Evolutionary conservation across 768 basidiomycete species (phyloP).

Genomic region (Sistotremastrum suecicum): DNA sequence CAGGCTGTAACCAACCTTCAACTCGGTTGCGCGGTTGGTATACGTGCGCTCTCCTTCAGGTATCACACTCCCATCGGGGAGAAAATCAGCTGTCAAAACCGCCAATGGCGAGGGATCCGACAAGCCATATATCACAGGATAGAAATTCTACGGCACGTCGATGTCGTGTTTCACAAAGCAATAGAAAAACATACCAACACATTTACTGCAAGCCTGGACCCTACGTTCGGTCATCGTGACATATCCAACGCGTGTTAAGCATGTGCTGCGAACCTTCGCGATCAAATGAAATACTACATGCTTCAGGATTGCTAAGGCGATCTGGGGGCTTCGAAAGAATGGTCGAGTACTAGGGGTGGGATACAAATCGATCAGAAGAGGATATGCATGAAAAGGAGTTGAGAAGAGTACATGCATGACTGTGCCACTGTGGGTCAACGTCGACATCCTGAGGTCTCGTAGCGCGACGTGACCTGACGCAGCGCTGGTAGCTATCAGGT

Average conservation of each 20-base stretch:
- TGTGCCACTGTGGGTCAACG: background rate
- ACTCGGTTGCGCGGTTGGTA: constrained; percentile 23
- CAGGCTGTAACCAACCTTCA: no score
- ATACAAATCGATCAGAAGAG: constrained; percentile 19
- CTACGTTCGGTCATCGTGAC: constrained; percentile 19
- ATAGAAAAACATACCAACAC: constrained; percentile 37
- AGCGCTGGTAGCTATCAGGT: constrained; percentile 58
- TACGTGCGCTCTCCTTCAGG: constrained; percentile 38
- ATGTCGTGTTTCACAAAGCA: background rate
- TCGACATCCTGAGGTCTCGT: constrained; percentile 56
- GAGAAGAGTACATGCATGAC: background rate
- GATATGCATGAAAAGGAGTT: background rate
- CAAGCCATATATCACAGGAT: constrained; percentile 56
- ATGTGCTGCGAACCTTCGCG: constrained; percentile 32
- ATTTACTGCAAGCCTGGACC: constrained; percentile 48
- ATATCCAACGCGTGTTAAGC: background rate
- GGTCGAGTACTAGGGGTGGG: constrained; percentile 17
- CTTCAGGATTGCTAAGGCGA: constrained; percentile 44
- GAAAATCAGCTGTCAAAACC: constrained; percentile 42
- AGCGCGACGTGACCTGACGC: constrained; percentile 44
- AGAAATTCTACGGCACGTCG: constrained; percentile 34
- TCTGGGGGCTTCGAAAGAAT: constrained; percentile 25
- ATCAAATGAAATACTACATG: constrained; percentile 57
- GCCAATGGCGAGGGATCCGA: constrained; percentile 60
- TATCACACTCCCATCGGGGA: constrained; percentile 39